phyloP scores from a whole-genome alignment of 768 basidiomycete species.

The Tricholoma sp. region DNA sequence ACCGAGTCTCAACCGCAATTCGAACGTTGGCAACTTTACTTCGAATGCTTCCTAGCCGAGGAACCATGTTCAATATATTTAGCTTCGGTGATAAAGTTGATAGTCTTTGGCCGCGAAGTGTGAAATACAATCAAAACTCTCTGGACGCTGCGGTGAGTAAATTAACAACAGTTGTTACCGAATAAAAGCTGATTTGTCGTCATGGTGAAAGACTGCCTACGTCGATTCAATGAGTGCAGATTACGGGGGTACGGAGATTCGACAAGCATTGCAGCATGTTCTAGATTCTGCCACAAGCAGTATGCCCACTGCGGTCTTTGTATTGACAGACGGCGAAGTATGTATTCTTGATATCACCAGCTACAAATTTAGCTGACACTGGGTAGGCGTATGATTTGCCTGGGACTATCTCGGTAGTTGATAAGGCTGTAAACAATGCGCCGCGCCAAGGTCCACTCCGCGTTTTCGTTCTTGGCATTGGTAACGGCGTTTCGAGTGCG shows the following conservation, averaged over 20 bases:
- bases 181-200: not conserved
- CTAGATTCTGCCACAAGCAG: slow-evolving; percentile 27
- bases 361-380: not conserved
- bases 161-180: not conserved
- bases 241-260: slow-evolving; percentile 48
- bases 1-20: slow-evolving; percentile 43
- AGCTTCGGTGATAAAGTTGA: slow-evolving; percentile 37
- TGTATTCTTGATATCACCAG: not conserved
- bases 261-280: slow-evolving; percentile 32
- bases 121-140: slow-evolving; percentile 24
- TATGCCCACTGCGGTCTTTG: slow-evolving; percentile 45
- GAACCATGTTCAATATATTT: slow-evolving; percentile 52
- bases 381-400: slow-evolving; percentile 17
- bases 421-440: slow-evolving; percentile 28
- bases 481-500: slow-evolving; percentile 41
- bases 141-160: slow-evolving; percentile 35
- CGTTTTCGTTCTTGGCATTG: slow-evolving; percentile 58
- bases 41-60: slow-evolving; percentile 37
- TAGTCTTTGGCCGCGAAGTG: slow-evolving; percentile 32
- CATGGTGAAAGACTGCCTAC: slow-evolving; percentile 34
- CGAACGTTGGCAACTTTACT: slow-evolving; percentile 42
- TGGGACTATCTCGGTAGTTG: slow-evolving; percentile 17
- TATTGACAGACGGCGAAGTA: slow-evolving; percentile 57
- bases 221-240: slow-evolving; percentile 37
- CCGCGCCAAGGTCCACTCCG: slow-evolving; percentile 31